Base-by-base conservation (phyloP, 192 early-diverging fungal genomes). In the Backusella tarrabulga region DNA sequence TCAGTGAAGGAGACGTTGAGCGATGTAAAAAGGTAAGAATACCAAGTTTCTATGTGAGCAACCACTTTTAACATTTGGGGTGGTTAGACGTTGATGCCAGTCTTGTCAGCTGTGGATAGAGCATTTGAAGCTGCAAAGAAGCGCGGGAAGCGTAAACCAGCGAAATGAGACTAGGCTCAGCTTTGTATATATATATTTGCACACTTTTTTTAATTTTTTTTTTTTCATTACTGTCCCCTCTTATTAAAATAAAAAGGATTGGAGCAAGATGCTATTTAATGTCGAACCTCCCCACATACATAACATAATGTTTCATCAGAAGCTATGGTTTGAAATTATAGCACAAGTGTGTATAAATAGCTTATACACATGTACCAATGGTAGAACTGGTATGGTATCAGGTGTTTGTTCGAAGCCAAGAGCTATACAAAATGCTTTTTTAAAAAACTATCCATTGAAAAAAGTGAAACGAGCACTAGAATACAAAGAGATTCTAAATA, bases 91-190 rank as follows among this genome's bases (percentile, higher is more conserved):
- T 54, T 88, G 46, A 73, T 79, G 36, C 87, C 87, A 1, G 72
- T 86, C 56, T 68, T 74, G 73, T 72, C 29, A 17, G 79, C 82
- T 6, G 84, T 85, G n/a, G 67, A 79, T 36, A 86, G 79, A 60
- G 87, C 87, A 14, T 75, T 88, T 29, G 84, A 85, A 34, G 75
- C 82, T 29, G 83, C 84, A 9, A 83, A 79, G 14, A 81, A 79
- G 38, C 76, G 76, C 6, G 74, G 60, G 35, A 77, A 46, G 8
- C 21, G 56, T 63, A 14, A 60, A 60, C 21, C 54, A 56, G 21
- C 19, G 54, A 56, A 21, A 23, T 23, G 19, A 56, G 9, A 56
- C 15, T 21, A 52, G 38, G 6, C 21, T 56, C 54, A 26, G 54
- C 54, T 56, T 56, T 23, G n/a, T 56, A 21, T 56, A 23, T 56